Evolutionary conservation across 1,284 basidiomycete genomes (phyloP), one percentile per base, ranked within the genome.

Genomic region (Apiotrichum sp.): DNA sequence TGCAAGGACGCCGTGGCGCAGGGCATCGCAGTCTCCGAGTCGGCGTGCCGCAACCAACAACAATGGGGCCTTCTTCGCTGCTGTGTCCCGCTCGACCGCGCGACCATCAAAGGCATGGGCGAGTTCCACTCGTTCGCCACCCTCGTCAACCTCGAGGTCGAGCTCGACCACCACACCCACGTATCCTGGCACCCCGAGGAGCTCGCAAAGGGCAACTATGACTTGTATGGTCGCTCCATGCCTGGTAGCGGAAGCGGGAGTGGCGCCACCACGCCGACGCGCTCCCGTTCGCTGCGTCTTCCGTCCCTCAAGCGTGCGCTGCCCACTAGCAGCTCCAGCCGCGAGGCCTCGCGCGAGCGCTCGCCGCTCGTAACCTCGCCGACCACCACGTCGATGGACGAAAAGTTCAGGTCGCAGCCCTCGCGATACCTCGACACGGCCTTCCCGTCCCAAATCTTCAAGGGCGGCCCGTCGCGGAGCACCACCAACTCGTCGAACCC

Each of bases 21-120:
- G 0, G 47, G 50, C 16, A 4, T 16, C 32, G 29, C 29, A 29
- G 33, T 33, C 10, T 40, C 50, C 8, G 41, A 51, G n/a, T 47
- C 50, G 16, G 31, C 44, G 22, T 29, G 16, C 4, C 36, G 31
- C 1, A 76, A 77, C 32, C 50, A 45, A 8, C 72, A 73, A 22
- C 77, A 78, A 4, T 74, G 71, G 63, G 65, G 78, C 10, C 80
- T 83, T 48, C 74, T 86, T 52, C 72, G 83, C 14, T 76, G 83
- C 57, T 82, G 80, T 60, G 78, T 83, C 34, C 84, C 85, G 1
- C 74, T 85, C 5, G 76, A 78, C 53, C 77, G 79, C 35, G 78
- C 85, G 36, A 62, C 61, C 1, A 62, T 72, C 39, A 50, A 65
- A 3, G 71, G 68, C 4, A 64, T 70, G 32, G 65, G 64, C 47